Evolutionary conservation across 2,329 filamentous ascomycete genomes (phyloP).

Genomic region (Paraphaeosphaeria minitans): DNA sequence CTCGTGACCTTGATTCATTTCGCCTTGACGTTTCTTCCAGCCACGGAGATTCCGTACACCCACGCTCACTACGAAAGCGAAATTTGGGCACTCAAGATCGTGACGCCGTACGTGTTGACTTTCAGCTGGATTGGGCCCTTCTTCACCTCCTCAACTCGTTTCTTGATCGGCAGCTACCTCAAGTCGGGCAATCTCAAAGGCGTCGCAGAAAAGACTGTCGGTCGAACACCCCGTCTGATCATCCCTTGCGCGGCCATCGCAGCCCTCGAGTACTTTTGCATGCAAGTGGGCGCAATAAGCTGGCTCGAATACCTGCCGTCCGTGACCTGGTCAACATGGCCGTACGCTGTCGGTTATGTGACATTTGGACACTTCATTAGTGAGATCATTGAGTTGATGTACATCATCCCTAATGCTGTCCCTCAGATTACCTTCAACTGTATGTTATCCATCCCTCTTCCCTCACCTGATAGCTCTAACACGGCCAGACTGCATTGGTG

Average conservation of each 20-base stretch:
- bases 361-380: slow-evolving; percentile 49
- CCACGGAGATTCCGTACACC: slow-evolving; percentile 40
- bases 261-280: slow-evolving; percentile 51
- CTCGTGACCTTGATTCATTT: slow-evolving; percentile 52
- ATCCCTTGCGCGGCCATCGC: slow-evolving; percentile 48
- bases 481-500: slow-evolving; percentile 46
- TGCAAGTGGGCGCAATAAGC: slow-evolving; percentile 47
- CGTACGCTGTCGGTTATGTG: slow-evolving; percentile 43
- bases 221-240: slow-evolving; percentile 49
- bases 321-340: slow-evolving; percentile 52
- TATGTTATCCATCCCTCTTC: not conserved
- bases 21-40: slow-evolving; percentile 48
- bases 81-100: slow-evolving; percentile 43
- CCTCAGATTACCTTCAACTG: slow-evolving; percentile 51
- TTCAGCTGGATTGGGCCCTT: slow-evolving; percentile 53
- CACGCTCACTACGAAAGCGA: slow-evolving; percentile 47
- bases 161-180: slow-evolving; percentile 49
- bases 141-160: slow-evolving; percentile 52
- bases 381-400: slow-evolving; percentile 49
- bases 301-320: slow-evolving; percentile 51
- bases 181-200: slow-evolving; percentile 46
- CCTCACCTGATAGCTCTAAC: not conserved
- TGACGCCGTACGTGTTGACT: slow-evolving; percentile 49
- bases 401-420: slow-evolving; percentile 51
- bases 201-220: slow-evolving; percentile 49